Conservation (phyloP, 495 filamentous ascomycete genomes). For the Elasticomyces elasticus region DNA sequence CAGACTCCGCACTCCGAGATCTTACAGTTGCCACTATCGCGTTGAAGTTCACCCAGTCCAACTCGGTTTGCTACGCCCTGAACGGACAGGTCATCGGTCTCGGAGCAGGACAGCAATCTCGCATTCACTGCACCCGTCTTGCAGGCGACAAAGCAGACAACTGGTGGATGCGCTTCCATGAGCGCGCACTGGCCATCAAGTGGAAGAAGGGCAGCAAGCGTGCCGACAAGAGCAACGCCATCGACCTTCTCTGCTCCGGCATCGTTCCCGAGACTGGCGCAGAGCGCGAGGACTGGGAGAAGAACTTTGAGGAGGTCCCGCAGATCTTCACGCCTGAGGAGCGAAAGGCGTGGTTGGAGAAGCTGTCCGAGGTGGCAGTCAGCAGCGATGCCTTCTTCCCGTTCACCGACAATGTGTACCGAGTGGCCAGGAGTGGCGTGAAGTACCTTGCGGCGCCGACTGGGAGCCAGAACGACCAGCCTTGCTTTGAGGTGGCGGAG, state of each 20-base stretch:
- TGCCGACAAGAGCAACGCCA: constrained; percentile 94
- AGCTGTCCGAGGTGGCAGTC: constrained; percentile 72
- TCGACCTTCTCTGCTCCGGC: constrained; percentile 86
- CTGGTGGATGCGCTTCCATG: constrained; percentile 98
- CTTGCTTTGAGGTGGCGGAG: constrained; percentile 85
- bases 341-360: constrained; percentile 68
- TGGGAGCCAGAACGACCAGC: constrained; percentile 84
- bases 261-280: constrained; percentile 68
- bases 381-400: constrained; percentile 97
- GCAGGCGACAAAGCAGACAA: constrained; percentile 99
- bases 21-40: constrained; percentile 93
- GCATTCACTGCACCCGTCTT: constrained; percentile 95
- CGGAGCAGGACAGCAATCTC: constrained; percentile 90
- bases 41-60: constrained; percentile 95
- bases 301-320: constrained; percentile 86
- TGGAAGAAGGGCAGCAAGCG: constrained; percentile 97
- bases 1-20: constrained; percentile 75
- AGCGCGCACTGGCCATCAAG: constrained; percentile 72
- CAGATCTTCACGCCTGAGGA: constrained; percentile 71
- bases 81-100: constrained; percentile 91
- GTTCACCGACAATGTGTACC: constrained; percentile 95
- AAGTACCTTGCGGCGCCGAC: constrained; percentile 92
- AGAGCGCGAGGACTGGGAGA: constrained; percentile 79
- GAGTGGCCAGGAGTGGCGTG: constrained; percentile 73
- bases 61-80: constrained; percentile 95